A percentile compares a stretch with the other conserved stretches of the same genome.
These are phyloP conservation scores for Solanum rostratum DNA, from an alignment of 257 asterid species.

Conservation along the genomic window DNA sequence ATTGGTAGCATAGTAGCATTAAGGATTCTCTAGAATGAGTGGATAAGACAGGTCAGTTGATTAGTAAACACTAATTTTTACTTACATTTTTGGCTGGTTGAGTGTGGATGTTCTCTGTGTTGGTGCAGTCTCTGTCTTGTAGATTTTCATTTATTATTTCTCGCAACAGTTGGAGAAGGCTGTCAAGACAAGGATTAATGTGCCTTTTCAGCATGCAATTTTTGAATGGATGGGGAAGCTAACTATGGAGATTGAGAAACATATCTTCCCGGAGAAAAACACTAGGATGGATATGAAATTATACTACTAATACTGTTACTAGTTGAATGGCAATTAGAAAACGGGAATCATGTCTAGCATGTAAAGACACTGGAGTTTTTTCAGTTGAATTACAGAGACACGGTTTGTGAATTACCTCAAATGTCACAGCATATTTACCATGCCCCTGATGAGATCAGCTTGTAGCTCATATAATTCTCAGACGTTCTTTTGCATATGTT, in stretches of 20 bases:
- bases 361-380: neutral
- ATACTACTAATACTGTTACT: neutral
- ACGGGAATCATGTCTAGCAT: neutral
- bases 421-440: neutral
- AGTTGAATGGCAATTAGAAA: neutral
- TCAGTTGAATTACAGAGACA: neutral
- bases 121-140: neutral
- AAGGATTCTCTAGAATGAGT: neutral
- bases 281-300: neutral
- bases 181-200: neutral
- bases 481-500: neutral
- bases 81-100: neutral
- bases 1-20: neutral
- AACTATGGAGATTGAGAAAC: neutral
- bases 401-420: neutral
- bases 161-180: neutral
- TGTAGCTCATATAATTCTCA: neutral
- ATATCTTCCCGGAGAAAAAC: neutral
- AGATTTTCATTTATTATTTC: neutral
- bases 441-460: neutral
- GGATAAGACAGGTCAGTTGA: neutral
- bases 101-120: neutral
- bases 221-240: neutral
- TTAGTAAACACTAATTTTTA: neutral
- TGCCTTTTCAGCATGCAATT: neutral